Evolutionary conservation across 768 basidiomycete species (phyloP), one percentile per base, ranked within the genome.

Genomic region (Polyporus arcularius): DNA sequence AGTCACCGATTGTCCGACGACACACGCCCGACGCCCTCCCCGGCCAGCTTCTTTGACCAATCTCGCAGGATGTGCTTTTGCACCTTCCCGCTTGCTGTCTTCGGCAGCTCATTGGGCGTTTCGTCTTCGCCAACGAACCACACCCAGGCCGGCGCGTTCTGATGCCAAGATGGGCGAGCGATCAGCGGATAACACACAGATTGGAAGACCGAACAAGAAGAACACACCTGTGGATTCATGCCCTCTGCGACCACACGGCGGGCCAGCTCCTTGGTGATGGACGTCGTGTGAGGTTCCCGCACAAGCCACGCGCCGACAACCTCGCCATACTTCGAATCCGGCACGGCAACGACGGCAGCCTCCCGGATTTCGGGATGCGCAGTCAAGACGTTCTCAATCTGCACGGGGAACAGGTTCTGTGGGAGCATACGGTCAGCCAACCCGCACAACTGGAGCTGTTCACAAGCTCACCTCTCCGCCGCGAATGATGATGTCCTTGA

Each of bases 31-130:
- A 83, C 65, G 6, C 73, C 73, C 53, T 74, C 77, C 66, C 72
- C 66, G 28, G 80, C 84, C 42, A 89, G 67, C 8, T 83, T 80
- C 45, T 75, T 78, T 68, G 87, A 84, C 91, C 90, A 92, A 21
- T 77, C 74, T 32, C 92, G 78, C 47, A 94, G 70, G 3, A 92
- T 68, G 70, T 92, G 89, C 75, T 94, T 94, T 86, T 85, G 84
- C 45, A 94, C 85, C 71, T 94, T 94, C 42, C 92, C 92, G 64
- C 91, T 94, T 14, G 89, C 91, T 10, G 92, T 94, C 77, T 90
- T 92, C 0, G 92, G 92, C 8, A 93, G 70, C 63, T 90, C 87
- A 9, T 69, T 72, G 8, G 78, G 75, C 2, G 72, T 73, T 1
- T 81, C 83, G 47, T 87, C 88, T 66, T 91, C 88, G 14, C 85